Evolutionary conservation across 257 asterid genomes (phyloP).

Genomic region (Lycium ferocissimum): DNA sequence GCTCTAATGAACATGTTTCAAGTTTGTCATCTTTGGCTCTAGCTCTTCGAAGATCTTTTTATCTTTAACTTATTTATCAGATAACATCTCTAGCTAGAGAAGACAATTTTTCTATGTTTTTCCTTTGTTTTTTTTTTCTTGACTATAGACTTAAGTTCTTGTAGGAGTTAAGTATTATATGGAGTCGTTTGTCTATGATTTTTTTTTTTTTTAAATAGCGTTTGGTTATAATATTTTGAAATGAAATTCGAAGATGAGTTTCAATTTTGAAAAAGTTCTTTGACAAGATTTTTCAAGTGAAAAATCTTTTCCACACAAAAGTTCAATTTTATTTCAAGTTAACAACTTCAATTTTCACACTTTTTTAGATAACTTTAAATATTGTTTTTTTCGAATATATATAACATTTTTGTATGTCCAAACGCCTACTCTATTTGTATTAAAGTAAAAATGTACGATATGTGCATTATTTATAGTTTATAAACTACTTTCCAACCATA

Average conservation of each 20-base stretch:
- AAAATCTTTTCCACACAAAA: too few relatives aligned
- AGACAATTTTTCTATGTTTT: not conserved
- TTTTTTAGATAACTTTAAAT: too few relatives aligned
- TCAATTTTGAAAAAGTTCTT: too few relatives aligned
- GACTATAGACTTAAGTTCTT: not conserved
- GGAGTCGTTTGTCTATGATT: too few relatives aligned
- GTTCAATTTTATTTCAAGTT: too few relatives aligned
- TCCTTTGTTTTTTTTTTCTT: not conserved
- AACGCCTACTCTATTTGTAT: not conserved
- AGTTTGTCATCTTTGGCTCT: constrained; percentile 27
- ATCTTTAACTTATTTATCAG: not conserved
- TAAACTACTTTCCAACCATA: not conserved
- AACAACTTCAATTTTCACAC: too few relatives aligned
- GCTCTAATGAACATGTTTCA: constrained; percentile 20
- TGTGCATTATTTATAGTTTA: not conserved
- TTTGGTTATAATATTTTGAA: too few relatives aligned
- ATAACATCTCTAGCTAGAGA: not conserved
- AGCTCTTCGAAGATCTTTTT: constrained; percentile 21
- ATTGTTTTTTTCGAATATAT: too few relatives aligned
- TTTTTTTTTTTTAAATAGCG: too few relatives aligned
- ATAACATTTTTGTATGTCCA: too few relatives aligned
- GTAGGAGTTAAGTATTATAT: not conserved
- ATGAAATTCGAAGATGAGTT: too few relatives aligned
- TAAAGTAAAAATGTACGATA: not conserved
- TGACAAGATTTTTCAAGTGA: too few relatives aligned